A percentile compares a stretch with the other conserved stretches of the same genome.
These are phyloP conservation scores for Citrus cavaleriei DNA, from an alignment of 345 rosid species.

Conservation along the genomic window DNA sequence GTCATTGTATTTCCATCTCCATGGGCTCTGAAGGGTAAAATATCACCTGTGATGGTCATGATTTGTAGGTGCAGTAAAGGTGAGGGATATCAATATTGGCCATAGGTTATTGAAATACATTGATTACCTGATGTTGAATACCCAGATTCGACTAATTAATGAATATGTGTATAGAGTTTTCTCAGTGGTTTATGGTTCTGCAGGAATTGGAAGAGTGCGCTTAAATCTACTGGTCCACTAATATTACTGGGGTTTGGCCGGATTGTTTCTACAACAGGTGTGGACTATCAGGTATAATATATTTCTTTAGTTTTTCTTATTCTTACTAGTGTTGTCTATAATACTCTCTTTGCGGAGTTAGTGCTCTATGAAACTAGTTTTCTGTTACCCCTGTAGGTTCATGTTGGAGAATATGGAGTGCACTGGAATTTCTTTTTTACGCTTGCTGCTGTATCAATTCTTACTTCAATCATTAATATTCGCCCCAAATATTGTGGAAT, in stretches of 20 bases:
- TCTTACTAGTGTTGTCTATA: not conserved
- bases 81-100: too few species aligned
- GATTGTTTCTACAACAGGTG: slow-evolving; percentile 60
- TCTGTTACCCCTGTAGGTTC: slow-evolving; percentile 46
- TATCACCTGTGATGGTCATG: not conserved
- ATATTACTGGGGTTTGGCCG: slow-evolving; percentile 72
- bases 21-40: not conserved
- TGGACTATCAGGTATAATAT: slow-evolving; percentile 79
- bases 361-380: not conserved
- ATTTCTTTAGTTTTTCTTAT: not conserved
- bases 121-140: not conserved
- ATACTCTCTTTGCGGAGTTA: not conserved
- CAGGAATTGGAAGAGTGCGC: slow-evolving; percentile 61
- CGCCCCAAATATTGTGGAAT: slow-evolving; percentile 69
- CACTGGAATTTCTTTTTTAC: slow-evolving; percentile 99
- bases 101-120: not conserved
- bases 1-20: not conserved
- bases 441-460: slow-evolving; percentile 73
- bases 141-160: not conserved
- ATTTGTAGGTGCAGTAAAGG: not conserved
- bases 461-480: slow-evolving; percentile 56
- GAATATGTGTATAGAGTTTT: not conserved
- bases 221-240: slow-evolving; percentile 60
- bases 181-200: slow-evolving; percentile 4
- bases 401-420: slow-evolving; percentile 78